Evolutionary conservation across 2,329 filamentous ascomycete species (phyloP).

Genomic region (Polychaeton citri): DNA sequence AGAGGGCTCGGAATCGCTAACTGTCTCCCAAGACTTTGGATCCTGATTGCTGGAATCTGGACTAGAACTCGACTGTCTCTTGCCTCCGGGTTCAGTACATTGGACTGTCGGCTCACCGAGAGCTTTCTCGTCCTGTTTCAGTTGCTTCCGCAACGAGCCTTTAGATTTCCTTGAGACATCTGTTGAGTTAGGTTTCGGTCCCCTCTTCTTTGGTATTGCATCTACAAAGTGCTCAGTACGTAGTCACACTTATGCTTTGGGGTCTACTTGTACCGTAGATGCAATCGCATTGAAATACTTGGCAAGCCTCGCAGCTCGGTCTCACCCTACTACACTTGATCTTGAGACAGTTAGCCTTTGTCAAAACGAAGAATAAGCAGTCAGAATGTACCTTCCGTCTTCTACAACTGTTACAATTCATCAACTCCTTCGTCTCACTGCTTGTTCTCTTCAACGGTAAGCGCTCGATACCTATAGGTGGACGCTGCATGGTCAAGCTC

Average conservation of each 20-base stretch:
- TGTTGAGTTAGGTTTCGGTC: conserved; percentile 80
- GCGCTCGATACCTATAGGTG: conserved; percentile 69
- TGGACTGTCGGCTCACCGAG: neutral
- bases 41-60: neutral
- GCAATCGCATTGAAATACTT: conserved; percentile 78
- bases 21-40: neutral
- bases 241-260: conserved; percentile 1
- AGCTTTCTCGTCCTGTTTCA: conserved; percentile 37
- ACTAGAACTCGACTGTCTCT: too few relatives aligned
- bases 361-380: neutral
- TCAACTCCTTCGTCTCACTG: conserved; percentile 70
- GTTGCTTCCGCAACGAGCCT: conserved; percentile 72
- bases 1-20: neutral
- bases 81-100: too few relatives aligned
- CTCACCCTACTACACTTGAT: conserved; percentile 85
- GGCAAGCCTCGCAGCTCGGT: conserved; percentile 79
- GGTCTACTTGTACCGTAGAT: conserved; percentile 56
- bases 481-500: conserved; percentile 58
- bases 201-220: conserved; percentile 78
- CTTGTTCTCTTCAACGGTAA: conserved; percentile 56
- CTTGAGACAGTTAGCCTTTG: conserved; percentile 29
- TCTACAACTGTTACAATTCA: conserved; percentile 92
- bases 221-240: conserved; percentile 36
- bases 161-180: too few relatives aligned
- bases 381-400: conserved; percentile 64